Percentiles rank a stretch among this genome's conserved stretches.
Evolutionary conservation across 2,329 filamentous ascomycete genomes (phyloP).

Genomic region (Venturiaceae sp.): DNA sequence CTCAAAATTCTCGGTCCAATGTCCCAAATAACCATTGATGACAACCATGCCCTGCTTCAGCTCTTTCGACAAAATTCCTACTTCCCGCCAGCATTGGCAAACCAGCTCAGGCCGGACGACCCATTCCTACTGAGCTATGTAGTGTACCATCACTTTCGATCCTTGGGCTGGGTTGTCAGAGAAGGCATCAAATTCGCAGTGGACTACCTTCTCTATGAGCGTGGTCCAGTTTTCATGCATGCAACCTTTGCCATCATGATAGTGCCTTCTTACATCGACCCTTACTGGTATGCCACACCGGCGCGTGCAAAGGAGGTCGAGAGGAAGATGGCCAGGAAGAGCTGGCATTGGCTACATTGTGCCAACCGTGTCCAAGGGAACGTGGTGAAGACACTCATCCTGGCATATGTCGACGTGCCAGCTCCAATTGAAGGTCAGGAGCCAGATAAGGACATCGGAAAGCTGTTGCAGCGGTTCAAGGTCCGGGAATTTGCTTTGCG

Average conservation of each 20-base stretch:
- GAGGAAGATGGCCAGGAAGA: constrained; percentile 13
- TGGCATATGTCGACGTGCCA: constrained; percentile 88
- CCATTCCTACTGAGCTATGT: constrained; percentile 78
- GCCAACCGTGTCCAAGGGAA: constrained; percentile 83
- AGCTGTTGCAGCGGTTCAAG: constrained; percentile 58
- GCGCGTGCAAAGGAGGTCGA: constrained; percentile 33
- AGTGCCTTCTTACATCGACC: constrained; percentile 68
- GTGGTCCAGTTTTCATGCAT: constrained; percentile 88
- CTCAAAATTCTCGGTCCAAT: constrained; percentile 40
- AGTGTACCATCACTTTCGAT: constrained; percentile 93
- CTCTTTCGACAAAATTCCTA: constrained; percentile 62
- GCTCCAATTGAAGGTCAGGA: constrained; percentile 43
- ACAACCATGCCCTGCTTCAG: constrained; percentile 37
- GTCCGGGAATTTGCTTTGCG: constrained; percentile 73
- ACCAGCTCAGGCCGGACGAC: constrained; percentile 12
- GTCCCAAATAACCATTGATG: constrained; percentile 32
- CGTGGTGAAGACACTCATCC: constrained; percentile 79
- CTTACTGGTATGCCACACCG: constrained; percentile 52
- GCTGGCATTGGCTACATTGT: constrained; percentile 81
- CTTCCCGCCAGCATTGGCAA: constrained; percentile 45
- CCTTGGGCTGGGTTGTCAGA: constrained; percentile 87
- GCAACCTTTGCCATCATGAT: constrained; percentile 87
- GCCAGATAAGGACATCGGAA: constrained; percentile 45
- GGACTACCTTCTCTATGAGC: constrained; percentile 89
- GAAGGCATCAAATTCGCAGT: constrained; percentile 90